Base-by-base conservation (phyloP, 2,329 filamentous ascomycete species). In the Penicillium sp. region DNA sequence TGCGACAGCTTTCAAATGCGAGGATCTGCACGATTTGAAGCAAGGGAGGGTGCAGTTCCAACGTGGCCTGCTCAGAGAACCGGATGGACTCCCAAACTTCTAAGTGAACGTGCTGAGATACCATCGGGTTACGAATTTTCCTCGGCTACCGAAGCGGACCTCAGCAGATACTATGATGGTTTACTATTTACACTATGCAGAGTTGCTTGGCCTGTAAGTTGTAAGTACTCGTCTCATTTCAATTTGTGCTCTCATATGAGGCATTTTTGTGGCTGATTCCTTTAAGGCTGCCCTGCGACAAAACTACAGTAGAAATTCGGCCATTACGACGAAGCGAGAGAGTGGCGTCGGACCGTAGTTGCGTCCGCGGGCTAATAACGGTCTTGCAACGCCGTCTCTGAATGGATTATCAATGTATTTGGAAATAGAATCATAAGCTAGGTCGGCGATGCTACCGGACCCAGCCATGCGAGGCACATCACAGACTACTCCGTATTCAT, bases 31-130 rank as follows among this genome's bases (percentile, higher is more conserved):
- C 45, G 51, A 47, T 20, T 20, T 20, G 2, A 20, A 57, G 63
- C 51, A 64, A 64, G 61, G 61, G 58, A 25, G 31, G 54, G 60
- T 7, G 51, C 55, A 28, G 43, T 37, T 58, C 39, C 60, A 65
- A 63, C 61, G 60, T 61, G 63, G 63, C 61, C 58, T 20, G 6
- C 11, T 35, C 28, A 20, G 52, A 52, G 58, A 38, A 31, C 31
- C 7, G 31, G 31, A 57, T 54, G 52, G 25, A 12, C 34, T 20
- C 3, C 5, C 25, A 4, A 25, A 25, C 25, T 25, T 25, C 25
- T 28, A 55, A 34, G 6, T 41, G 38, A 14, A 41, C 8, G 38
- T 41, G 15, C 39, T 15, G 22, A 11, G 14, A n/a, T 15, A 25
- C 43, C 17, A 4, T 28, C 25, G 48, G 20, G 17, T 50, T 20